Evolutionary conservation across 2,329 filamentous ascomycete species (phyloP), one percentile per base, ranked within the genome.

Genomic region (Colletotrichum camelliae): DNA sequence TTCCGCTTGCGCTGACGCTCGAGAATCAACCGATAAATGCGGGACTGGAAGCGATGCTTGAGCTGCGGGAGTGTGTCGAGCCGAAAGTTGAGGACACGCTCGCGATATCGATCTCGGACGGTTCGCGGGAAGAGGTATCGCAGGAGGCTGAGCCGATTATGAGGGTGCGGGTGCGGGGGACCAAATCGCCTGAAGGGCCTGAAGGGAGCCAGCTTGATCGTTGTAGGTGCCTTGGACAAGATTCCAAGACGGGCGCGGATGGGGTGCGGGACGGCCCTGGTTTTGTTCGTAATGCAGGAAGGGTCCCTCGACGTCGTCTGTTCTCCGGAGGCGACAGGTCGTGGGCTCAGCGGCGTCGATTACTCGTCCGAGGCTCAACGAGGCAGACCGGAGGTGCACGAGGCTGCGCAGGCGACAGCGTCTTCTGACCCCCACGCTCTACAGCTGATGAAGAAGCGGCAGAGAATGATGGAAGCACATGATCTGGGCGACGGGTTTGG

Each of bases 11-110:
- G 87, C 84, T 95, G 93, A 67, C 91, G 90, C 79, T 89, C 88
- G 77, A 96, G 86, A 72, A 97, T 88, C 77, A 93, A 94, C 61
- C 89, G 90, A 82, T 97, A 97, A 78, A 98, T 92, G 72, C 92
- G 91, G 48, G 93, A 93, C 85, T 98, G 95, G 10, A 95, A 86
- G 69, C 90, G 88, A 82, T 93, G 91, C 81, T 93, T 94, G 80
- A 95, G 89, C 67, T 89, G 87, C 15, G 95, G 94, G 29, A 98
- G 84, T 7, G 91, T 94, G 80, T 96, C 92, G 89, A 95, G 91
- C 77, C 92, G 94, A 83, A 98, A 92, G 78, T 89, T 87, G 79
- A 93, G 89, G 70, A 97, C 87, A 77, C 90, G 91, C 75, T 92
- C 90, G 82, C 91, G 92, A 80, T 93, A 93, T 79, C 89, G 91